Conservation (phyloP, 2,329 filamentous ascomycete species). For the Colletotrichum simmondsii region DNA sequence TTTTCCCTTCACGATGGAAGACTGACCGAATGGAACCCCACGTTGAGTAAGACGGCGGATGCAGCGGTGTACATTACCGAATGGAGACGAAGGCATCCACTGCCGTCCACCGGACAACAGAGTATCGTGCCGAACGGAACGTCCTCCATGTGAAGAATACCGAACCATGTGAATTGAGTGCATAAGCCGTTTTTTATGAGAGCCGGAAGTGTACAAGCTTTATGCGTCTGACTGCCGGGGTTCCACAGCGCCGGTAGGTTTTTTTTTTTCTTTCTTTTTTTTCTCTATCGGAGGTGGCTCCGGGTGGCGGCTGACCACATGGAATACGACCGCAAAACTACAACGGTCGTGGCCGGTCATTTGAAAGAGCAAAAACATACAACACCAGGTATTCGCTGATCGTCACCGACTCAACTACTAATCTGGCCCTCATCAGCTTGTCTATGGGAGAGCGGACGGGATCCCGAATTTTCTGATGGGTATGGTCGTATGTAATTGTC, state of each 20-base stretch:
- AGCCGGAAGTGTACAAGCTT: background rate
- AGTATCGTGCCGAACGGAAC: no score
- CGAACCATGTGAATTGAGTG: background rate
- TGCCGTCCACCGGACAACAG: constrained; percentile 26
- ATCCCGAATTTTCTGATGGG: no score
- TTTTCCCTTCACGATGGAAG: background rate
- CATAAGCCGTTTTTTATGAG: constrained; percentile 1
- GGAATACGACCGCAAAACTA: background rate
- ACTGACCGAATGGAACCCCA: background rate
- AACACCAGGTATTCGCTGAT: background rate
- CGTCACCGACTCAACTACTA: no score
- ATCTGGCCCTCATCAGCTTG: no score
- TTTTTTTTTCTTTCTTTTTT: no score
- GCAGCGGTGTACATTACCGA: background rate
- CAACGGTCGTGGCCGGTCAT: background rate
- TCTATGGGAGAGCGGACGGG: no score
- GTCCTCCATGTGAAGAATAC: background rate
- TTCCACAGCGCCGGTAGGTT: background rate
- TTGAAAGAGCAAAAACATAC: background rate
- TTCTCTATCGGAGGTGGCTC: background rate
- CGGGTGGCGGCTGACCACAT: background rate
- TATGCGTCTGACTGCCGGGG: background rate
- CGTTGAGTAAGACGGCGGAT: background rate
- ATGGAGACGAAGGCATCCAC: constrained; percentile 9
- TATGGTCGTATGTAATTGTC: no score